phyloP scores from a whole-genome alignment of 208 protist species.

The Trichomonas tenax region DNA sequence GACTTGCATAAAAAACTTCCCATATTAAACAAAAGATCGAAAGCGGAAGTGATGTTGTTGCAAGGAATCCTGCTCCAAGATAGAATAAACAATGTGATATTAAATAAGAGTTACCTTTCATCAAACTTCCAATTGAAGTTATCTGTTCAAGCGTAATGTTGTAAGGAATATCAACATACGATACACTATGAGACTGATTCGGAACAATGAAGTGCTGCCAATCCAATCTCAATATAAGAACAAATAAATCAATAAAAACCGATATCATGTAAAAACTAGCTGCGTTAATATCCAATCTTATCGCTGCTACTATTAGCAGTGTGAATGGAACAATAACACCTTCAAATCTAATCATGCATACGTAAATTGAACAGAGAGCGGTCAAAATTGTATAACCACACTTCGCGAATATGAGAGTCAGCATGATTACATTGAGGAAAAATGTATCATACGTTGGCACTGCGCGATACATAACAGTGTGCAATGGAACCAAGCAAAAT shows the following conservation, averaged over 20 bases:
- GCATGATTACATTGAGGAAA: neutral
- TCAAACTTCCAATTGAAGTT: neutral
- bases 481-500: neutral
- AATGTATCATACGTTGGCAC: neutral
- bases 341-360: neutral
- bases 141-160: neutral
- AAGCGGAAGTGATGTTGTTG: neutral
- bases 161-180: neutral
- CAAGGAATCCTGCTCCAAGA: neutral
- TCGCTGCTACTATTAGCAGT: neutral
- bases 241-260: neutral
- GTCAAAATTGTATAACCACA: neutral
- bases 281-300: neutral
- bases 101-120: neutral
- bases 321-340: neutral
- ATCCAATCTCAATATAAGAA: neutral
- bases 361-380: neutral
- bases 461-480: neutral
- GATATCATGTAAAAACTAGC: neutral
- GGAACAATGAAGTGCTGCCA: neutral
- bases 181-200: neutral
- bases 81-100: neutral
- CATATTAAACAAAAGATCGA: neutral
- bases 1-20: neutral
- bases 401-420: neutral